Evolutionary conservation across 2,329 filamentous ascomycete species (phyloP).

Genomic region (Pleoardoris graminearum): DNA sequence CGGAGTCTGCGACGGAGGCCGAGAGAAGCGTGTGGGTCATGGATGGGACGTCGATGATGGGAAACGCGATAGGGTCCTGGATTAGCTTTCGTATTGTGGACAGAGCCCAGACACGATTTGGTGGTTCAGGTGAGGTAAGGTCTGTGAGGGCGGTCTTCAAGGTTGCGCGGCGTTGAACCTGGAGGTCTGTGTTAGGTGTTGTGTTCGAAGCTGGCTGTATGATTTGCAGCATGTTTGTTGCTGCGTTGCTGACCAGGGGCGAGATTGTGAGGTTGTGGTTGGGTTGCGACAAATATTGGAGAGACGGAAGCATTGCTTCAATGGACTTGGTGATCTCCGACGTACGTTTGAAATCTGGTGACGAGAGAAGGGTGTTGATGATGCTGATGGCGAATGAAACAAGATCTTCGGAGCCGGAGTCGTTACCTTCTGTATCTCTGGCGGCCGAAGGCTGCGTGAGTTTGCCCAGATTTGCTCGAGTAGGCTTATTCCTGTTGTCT

Average conservation of each 20-base stretch:
- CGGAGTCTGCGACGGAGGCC: slow-evolving; percentile 65
- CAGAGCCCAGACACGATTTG: slow-evolving; percentile 44
- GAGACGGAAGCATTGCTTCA: slow-evolving; percentile 15
- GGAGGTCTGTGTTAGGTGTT: slow-evolving; percentile 53
- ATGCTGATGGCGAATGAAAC: slow-evolving; percentile 48
- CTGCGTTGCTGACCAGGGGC: slow-evolving; percentile 29
- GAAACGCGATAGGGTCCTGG: slow-evolving; percentile 50
- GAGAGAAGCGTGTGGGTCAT: slow-evolving; percentile 67
- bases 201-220: slow-evolving; percentile 59
- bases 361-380: slow-evolving; percentile 41
- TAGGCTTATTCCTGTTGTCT: slow-evolving; percentile 22
- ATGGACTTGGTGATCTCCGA: slow-evolving; percentile 21
- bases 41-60: slow-evolving; percentile 68
- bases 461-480: slow-evolving; percentile 29
- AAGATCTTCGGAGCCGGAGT: slow-evolving; percentile 42
- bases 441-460: slow-evolving; percentile 25
- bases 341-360: slow-evolving; percentile 39
- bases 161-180: slow-evolving; percentile 49
- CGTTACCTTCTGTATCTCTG: neutral
- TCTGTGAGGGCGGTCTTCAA: slow-evolving; percentile 30
- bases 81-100: slow-evolving; percentile 53
- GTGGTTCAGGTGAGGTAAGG: slow-evolving; percentile 40
- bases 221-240: slow-evolving; percentile 53
- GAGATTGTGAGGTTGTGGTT: slow-evolving; percentile 15
- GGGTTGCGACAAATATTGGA: slow-evolving; percentile 30